These are phyloP conservation scores for Pseudotsuga menziesii DNA, from an alignment of 75 land plant genomes.

Conservation along the genomic window DNA sequence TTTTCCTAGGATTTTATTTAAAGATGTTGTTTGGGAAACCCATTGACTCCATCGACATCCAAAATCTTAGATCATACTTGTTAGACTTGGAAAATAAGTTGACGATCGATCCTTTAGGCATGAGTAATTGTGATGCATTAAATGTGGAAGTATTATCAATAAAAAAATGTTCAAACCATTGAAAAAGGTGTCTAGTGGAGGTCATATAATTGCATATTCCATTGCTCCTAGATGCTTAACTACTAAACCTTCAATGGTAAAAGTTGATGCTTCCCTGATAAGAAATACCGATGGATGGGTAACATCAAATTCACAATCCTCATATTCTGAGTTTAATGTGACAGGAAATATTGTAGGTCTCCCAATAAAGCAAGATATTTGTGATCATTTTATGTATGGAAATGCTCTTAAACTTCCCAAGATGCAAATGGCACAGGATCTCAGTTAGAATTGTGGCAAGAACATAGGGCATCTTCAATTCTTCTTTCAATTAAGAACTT, in stretches of 20 bases:
- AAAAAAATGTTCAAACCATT: not conserved
- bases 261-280: conserved; percentile 10
- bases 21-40: too few species aligned
- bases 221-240: not conserved
- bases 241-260: conserved; percentile 8
- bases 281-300: conserved; percentile 17
- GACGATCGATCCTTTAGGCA: not conserved
- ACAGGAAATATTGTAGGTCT: conserved; percentile 19
- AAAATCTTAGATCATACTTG: too few species aligned
- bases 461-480: conserved; percentile 26
- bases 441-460: conserved; percentile 26
- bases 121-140: not conserved
- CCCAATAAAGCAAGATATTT: not conserved
- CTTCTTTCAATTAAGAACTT: too few species aligned
- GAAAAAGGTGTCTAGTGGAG: conserved; percentile 11
- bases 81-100: too few species aligned
- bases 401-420: conserved; percentile 1
- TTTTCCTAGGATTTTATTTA: too few species aligned
- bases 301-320: conserved; percentile 1
- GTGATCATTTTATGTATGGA: not conserved
- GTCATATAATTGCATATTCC: conserved; percentile 6
- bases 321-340: conserved; percentile 12
- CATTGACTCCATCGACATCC: too few species aligned
- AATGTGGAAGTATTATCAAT: not conserved
- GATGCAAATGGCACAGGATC: not conserved